A percentile compares a stretch with the other conserved stretches of the same genome.
phyloP scores from a whole-genome alignment of 2,329 filamentous ascomycete genomes.

The Plenodomus lindquistii region DNA sequence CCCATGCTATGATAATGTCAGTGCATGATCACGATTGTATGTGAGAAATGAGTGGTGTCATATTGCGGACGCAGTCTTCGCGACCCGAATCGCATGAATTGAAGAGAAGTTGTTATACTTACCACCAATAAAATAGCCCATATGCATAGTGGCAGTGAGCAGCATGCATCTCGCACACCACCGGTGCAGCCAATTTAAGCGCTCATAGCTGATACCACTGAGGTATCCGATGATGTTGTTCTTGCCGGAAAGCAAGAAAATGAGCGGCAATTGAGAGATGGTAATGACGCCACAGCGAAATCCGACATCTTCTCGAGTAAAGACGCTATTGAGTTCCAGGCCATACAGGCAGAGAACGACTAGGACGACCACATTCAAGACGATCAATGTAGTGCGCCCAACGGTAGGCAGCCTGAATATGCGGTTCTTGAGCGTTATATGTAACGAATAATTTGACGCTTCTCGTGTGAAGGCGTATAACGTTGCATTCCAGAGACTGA shows the following conservation, averaged over 20 bases:
- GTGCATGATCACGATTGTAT: neutral
- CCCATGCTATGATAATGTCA: slow-evolving; percentile 44
- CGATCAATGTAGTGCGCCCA: slow-evolving; percentile 45
- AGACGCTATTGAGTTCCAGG: slow-evolving; percentile 54
- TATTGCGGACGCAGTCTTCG: neutral
- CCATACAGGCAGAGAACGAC: slow-evolving; percentile 61
- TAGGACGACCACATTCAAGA: slow-evolving; percentile 55
- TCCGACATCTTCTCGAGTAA: slow-evolving; percentile 60
- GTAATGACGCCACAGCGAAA: slow-evolving; percentile 60
- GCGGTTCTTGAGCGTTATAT: slow-evolving; percentile 37
- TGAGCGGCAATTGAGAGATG: slow-evolving; percentile 58
- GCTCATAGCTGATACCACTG: slow-evolving; percentile 67
- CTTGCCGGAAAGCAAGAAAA: slow-evolving; percentile 60
- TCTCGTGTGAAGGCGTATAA: slow-evolving; percentile 59
- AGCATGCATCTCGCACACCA: slow-evolving; percentile 73
- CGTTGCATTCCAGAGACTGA: slow-evolving; percentile 56
- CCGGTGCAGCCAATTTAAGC: slow-evolving; percentile 73
- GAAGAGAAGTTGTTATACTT: neutral
- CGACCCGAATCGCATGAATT: too few relatives aligned
- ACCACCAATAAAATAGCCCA: slow-evolving; percentile 65
- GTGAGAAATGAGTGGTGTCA: neutral
- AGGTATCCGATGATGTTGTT: slow-evolving; percentile 64
- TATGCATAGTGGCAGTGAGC: slow-evolving; percentile 69
- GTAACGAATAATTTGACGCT: slow-evolving; percentile 53
- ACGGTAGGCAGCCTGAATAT: slow-evolving; percentile 47